Base-by-base conservation (phyloP, 441 rosid species). In the Bruguiera hainesii region DNA sequence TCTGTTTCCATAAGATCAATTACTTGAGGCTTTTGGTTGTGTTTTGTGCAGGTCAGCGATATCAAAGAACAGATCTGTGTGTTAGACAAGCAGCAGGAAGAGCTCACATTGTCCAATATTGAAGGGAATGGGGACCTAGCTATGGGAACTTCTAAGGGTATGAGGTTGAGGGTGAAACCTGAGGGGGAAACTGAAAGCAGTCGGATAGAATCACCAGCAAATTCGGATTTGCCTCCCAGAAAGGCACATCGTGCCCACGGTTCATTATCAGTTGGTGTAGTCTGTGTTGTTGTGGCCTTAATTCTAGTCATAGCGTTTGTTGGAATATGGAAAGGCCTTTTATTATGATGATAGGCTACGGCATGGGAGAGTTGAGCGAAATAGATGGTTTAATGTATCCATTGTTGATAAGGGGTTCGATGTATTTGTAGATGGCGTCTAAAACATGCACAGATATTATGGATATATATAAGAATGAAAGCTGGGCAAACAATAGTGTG, bases 31-130 rank as follows among this genome's bases (percentile, higher is more conserved):
- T 53, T 8, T 20, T 21, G 23, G 15, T 8, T 53, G 29, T 21
- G 15, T 21, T 30, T 18, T 39, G 52, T 78, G 79, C 85, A 87
- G 93, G 79, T 61, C 20, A 35, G n/a, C 18, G 69, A 74, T 63
- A 60, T 37, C 58, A 51, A 61, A 35, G 75, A 75, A 26, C 35
- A 68, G 31, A 16, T 29, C 33, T 37, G 65, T 49, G 23, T 48
- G 16, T 35, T 6, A 21, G 79, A 73, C 52, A 73, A 75, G 55
- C 56, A 52, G 51, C 64, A 55, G 51, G 52, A 51, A 52, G 79
- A 61, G n/a, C 57, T 56, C 42, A 60, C 6, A 48, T 11, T 28
- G 49, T 37, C 63, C 49, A 62, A 37, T 57, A 62, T 39, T 5
- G 66, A 70, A 9, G 64, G 56, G 60, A 49, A 46, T 21, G 19